These are phyloP conservation scores for Cutaneotrichosporon cyanovorans DNA, from an alignment of 1,284 basidiomycete species.

Conservation along the genomic window DNA sequence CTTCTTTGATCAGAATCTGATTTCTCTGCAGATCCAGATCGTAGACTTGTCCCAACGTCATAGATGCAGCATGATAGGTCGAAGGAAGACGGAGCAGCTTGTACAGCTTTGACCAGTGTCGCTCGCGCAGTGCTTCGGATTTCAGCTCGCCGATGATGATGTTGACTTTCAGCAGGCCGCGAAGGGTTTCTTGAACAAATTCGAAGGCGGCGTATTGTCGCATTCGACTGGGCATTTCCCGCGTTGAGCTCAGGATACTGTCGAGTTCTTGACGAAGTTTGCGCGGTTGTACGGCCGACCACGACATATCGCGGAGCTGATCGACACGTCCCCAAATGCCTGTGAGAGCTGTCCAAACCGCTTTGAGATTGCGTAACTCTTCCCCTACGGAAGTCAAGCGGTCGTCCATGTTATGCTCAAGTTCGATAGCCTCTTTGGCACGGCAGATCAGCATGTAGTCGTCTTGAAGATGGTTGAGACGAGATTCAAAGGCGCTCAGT, in stretches of 20 bases:
- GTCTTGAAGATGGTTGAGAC: conserved; percentile 79
- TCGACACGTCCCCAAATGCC: conserved; percentile 92
- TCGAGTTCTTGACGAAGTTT: conserved; percentile 94
- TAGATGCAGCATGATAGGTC: conserved; percentile 61
- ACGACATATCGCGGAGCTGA: conserved; percentile 79
- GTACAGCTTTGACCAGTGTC: conserved; percentile 98
- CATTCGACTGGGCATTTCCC: conserved; percentile 99
- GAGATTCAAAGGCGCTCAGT: conserved; percentile 87
- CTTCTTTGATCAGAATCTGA: conserved; percentile 82
- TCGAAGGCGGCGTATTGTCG: conserved; percentile 98
- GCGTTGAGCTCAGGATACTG: conserved; percentile 75
- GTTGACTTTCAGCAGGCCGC: conserved; percentile 82
- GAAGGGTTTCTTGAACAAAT: conserved; percentile 87
- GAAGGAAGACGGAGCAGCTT: conserved; percentile 69
- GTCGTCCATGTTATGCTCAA: conserved; percentile 83
- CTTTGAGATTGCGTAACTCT: conserved; percentile 90
- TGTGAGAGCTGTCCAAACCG: conserved; percentile 96
- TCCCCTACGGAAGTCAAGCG: conserved; percentile 89
- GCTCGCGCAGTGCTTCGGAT: conserved; percentile 92
- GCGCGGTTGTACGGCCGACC: conserved; percentile 84
- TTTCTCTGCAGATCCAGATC: conserved; percentile 94
- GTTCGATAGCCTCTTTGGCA: conserved; percentile 92
- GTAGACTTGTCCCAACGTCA: conserved; percentile 95
- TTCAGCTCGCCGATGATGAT: conserved; percentile 83
- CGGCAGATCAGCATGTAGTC: conserved; percentile 89